Conservation (phyloP, 257 asterid species). For the Fraxinus anomala region DNA sequence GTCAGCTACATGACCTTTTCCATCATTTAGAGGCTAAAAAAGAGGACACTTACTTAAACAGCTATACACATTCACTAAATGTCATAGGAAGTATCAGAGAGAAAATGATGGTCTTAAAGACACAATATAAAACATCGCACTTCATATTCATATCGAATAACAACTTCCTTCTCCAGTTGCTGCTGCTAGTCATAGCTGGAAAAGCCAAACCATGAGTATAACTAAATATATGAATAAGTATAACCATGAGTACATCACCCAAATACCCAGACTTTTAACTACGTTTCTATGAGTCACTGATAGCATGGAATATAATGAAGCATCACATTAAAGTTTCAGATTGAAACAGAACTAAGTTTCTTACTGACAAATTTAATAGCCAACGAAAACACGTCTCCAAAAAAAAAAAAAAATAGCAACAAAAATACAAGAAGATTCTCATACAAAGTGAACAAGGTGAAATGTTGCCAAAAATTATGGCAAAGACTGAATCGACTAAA, state of each 20-base stretch:
- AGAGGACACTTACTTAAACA: neutral
- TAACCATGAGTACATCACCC: neutral
- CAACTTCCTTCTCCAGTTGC: neutral
- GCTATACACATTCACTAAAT: neutral
- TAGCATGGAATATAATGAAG: neutral
- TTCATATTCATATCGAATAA: neutral
- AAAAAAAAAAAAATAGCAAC: neutral
- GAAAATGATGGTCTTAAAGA: neutral
- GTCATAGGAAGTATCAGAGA: neutral
- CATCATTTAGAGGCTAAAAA: neutral
- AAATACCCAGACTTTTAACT: neutral
- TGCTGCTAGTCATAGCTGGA: neutral
- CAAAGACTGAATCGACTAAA: conserved; percentile 18
- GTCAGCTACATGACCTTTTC: neutral
- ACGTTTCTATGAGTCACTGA: neutral
- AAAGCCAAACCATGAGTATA: neutral
- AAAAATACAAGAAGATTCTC: neutral
- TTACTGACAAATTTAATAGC: too few species aligned
- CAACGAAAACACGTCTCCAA: neutral
- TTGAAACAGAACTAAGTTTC: too few species aligned
- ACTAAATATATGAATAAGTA: too few species aligned
- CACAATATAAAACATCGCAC: neutral
- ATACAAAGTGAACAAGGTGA: conserved; percentile 12
- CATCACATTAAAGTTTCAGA: too few species aligned
- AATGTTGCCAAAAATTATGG: conserved; percentile 20